Conservation (phyloP, 148 eudicot species). For the Cornus suecica region DNA sequence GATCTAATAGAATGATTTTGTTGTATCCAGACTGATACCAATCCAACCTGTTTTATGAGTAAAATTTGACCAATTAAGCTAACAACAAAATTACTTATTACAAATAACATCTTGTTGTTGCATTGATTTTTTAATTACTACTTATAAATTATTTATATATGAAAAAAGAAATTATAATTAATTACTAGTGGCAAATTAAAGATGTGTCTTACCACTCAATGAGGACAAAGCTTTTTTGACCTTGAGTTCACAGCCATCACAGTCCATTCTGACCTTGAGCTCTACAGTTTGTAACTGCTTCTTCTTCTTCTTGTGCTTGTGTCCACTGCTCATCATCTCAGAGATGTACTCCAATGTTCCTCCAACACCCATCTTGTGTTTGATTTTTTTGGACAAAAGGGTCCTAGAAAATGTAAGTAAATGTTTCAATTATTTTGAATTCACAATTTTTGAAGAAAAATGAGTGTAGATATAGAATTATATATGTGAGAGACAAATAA, state of each 20-base stretch:
- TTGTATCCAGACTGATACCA: too few relatives aligned
- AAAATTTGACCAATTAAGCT: too few relatives aligned
- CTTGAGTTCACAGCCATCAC: constrained; percentile 89
- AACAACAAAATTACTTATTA: too few relatives aligned
- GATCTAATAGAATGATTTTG: too few relatives aligned
- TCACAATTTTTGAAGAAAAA: neutral
- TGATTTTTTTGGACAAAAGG: neutral
- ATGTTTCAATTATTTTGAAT: neutral
- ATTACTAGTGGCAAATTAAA: neutral
- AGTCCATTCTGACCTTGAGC: constrained; percentile 84
- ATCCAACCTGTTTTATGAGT: too few relatives aligned
- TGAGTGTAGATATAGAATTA: neutral
- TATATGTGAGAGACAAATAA: neutral
- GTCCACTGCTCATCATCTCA: constrained; percentile 50
- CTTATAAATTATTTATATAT: too few relatives aligned
- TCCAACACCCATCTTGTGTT: constrained; percentile 53
- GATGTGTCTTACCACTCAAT: constrained; percentile 40
- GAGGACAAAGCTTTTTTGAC: constrained; percentile 72
- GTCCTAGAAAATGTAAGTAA: neutral
- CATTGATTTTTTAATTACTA: too few relatives aligned
- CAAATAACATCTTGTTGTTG: too few relatives aligned
- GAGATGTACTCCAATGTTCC: constrained; percentile 73
- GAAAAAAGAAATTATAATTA: neutral
- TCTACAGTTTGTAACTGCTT: constrained; percentile 73
- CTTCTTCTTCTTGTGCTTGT: constrained; percentile 58